Evolutionary conservation across 192 early-diverging fungal genomes (phyloP).

Genomic region (Chytriomyces sp.): DNA sequence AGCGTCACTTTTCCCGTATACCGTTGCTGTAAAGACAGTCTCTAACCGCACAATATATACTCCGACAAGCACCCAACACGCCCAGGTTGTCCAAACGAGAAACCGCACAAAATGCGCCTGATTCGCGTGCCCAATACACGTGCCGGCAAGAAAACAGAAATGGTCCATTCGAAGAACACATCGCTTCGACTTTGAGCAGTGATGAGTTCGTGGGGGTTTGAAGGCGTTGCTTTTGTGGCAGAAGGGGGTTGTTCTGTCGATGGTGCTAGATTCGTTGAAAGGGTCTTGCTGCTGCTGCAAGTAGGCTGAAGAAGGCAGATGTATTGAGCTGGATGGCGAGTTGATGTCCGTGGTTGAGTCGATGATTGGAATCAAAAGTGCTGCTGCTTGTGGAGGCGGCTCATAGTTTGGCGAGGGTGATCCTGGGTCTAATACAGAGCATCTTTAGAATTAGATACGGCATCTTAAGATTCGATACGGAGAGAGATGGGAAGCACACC

Average conservation of each 20-base stretch:
- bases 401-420: not conserved
- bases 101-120: slow-evolving; percentile 44
- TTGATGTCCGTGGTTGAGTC: not conserved
- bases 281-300: no score
- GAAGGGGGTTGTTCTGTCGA: not conserved
- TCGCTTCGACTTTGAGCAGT: slow-evolving; percentile 32
- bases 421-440: slow-evolving; percentile 12
- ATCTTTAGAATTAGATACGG: no score
- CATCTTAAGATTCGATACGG: no score
- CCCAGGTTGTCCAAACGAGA: slow-evolving; percentile 9
- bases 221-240: slow-evolving; percentile 23
- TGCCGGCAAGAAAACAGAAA: slow-evolving; percentile 38
- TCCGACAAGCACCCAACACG: not conserved
- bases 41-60: not conserved
- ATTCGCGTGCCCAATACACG: slow-evolving; percentile 31
- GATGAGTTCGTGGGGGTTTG: slow-evolving; percentile 42
- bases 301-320: no score
- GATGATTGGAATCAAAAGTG: not conserved
- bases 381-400: not conserved
- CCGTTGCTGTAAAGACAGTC: not conserved
- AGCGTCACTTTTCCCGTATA: not conserved
- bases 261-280: not conserved
- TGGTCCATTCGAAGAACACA: slow-evolving; percentile 49
- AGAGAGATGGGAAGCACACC: not conserved
- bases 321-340: no score